Conservation (phyloP, 805 yeast species). For the Ogataea corticis region DNA sequence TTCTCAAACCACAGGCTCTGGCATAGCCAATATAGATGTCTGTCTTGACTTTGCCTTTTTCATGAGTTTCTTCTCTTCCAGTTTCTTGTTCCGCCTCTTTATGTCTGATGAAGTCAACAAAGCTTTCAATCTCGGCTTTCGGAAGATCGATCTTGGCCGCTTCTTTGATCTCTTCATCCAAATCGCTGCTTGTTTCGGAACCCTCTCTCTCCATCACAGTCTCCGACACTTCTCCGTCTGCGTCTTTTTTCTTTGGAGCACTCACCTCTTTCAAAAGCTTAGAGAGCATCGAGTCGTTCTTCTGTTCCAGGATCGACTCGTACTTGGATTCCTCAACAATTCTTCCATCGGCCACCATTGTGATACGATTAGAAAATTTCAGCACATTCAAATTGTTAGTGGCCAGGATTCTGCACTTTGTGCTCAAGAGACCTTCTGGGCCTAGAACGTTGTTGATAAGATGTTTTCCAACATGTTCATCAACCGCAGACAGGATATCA, state of each 20-base stretch:
- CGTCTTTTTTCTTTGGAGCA: conserved; percentile 35
- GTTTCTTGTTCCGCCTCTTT: conserved; percentile 42
- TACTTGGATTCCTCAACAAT: conserved; percentile 67
- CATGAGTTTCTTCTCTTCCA: conserved; percentile 72
- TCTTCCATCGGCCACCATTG: conserved; percentile 69
- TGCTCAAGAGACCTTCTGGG: conserved; percentile 68
- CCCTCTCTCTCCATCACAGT: conserved; percentile 19
- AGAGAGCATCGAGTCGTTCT: conserved; percentile 48
- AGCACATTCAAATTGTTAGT: conserved; percentile 86
- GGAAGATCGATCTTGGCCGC: conserved; percentile 47
- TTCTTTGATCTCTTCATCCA: conserved; percentile 33
- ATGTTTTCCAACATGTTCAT: conserved; percentile 90
- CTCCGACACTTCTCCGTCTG: conserved; percentile 15
- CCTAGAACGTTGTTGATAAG: conserved; percentile 82
- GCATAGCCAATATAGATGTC: conserved; percentile 80
- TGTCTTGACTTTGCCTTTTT: conserved; percentile 94
- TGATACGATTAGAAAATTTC: conserved; percentile 67
- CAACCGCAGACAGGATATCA: conserved; percentile 93
- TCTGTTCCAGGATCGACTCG: conserved; percentile 41
- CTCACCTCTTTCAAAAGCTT: conserved; percentile 66
- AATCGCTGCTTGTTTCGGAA: conserved; percentile 19
- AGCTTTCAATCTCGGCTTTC: conserved; percentile 60
- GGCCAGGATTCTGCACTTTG: conserved; percentile 77
- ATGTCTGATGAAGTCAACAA: conserved; percentile 32
- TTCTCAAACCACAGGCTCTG: conserved; percentile 75